These are phyloP conservation scores for Alternaria infectoria DNA, from an alignment of 2,329 filamentous ascomycete genomes.

Conservation along the genomic window DNA sequence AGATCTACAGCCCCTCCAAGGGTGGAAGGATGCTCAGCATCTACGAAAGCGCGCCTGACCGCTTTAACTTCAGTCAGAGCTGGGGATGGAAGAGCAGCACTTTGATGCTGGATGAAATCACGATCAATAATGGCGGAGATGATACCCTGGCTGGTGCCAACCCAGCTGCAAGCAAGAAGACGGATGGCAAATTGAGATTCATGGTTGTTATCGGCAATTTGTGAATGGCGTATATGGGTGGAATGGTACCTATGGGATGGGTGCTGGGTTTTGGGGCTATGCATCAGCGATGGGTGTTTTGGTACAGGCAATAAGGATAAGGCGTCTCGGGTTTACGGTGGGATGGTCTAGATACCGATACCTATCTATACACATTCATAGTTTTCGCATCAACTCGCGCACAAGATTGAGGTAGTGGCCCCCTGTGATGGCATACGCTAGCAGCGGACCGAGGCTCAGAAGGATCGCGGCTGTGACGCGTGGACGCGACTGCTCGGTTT, in stretches of 20 bases:
- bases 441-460: not conserved
- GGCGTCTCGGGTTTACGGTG: not conserved
- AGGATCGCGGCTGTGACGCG: not conserved
- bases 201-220: constrained; percentile 65
- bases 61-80: constrained; percentile 66
- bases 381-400: not conserved
- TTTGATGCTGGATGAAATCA: constrained; percentile 60
- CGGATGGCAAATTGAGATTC: constrained; percentile 61
- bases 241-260: not conserved
- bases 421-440: not conserved
- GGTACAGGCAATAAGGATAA: not conserved
- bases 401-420: not conserved
- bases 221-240: constrained; percentile 12
- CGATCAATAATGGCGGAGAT: constrained; percentile 27
- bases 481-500: not conserved
- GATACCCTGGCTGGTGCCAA: constrained; percentile 17
- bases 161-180: constrained; percentile 42
- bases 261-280: not conserved
- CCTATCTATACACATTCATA: not conserved
- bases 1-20: constrained; percentile 65
- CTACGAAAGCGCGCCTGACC: constrained; percentile 64
- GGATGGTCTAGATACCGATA: not conserved
- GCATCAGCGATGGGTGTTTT: not conserved
- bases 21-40: constrained; percentile 64
- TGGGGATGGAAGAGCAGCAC: constrained; percentile 68